A percentile compares a stretch with the other conserved stretches of the same genome.
These are phyloP conservation scores for Diatrype stigma DNA, from an alignment of 2,329 filamentous ascomycete species.

Conservation along the genomic window DNA sequence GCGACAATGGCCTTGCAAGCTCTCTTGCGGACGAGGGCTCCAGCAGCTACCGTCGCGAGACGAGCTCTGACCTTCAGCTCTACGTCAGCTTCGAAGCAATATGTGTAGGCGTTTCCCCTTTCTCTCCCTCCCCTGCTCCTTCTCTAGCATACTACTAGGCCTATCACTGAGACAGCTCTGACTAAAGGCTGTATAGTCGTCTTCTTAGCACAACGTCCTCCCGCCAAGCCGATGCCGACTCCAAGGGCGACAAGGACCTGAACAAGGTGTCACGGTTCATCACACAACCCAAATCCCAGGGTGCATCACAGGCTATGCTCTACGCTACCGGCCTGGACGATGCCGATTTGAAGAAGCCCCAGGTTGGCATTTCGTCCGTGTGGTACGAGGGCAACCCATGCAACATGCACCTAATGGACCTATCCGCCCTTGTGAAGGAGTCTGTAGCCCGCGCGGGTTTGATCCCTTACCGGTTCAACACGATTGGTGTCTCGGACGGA, in stretches of 20 bases:
- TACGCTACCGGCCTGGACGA: slow-evolving; percentile 89
- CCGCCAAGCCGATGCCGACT: slow-evolving; percentile 43
- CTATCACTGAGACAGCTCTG: slow-evolving; percentile 1
- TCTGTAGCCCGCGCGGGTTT: slow-evolving; percentile 67
- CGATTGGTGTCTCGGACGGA: slow-evolving; percentile 92
- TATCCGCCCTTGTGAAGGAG: slow-evolving; percentile 69
- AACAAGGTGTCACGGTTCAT: slow-evolving; percentile 83
- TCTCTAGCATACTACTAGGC: neutral
- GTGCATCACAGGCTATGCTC: slow-evolving; percentile 97
- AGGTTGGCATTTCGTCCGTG: slow-evolving; percentile 95
- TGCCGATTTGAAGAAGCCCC: slow-evolving; percentile 89
- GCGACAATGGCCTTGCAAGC: slow-evolving; percentile 24
- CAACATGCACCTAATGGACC: slow-evolving; percentile 96
- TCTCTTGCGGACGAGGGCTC: slow-evolving; percentile 27
- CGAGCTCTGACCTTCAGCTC: slow-evolving; percentile 21
- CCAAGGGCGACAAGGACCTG: slow-evolving; percentile 35
- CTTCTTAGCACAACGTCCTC: slow-evolving; percentile 47
- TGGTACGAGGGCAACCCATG: slow-evolving; percentile 99
- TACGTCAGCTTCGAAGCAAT: slow-evolving; percentile 19
- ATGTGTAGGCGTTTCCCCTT: slow-evolving; percentile 28
- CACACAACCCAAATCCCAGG: slow-evolving; percentile 97
- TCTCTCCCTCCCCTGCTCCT: neutral
- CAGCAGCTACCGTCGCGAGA: slow-evolving; percentile 4
- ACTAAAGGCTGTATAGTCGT: slow-evolving; percentile 34
- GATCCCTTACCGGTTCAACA: slow-evolving; percentile 97